Conservation (phyloP, 2,329 filamentous ascomycete species). For the Trichoderma sp. region DNA sequence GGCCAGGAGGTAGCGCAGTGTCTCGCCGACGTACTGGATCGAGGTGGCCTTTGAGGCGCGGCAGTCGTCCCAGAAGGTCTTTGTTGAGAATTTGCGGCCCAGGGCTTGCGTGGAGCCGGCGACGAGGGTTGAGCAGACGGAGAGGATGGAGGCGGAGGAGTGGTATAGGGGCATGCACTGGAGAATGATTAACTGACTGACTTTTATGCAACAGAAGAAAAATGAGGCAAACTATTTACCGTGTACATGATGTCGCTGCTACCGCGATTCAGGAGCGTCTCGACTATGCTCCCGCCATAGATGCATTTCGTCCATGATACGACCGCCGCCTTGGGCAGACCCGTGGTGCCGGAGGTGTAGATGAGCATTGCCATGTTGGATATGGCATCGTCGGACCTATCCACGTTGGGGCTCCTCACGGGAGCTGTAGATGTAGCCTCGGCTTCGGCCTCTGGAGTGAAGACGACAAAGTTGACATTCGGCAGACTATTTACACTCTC, state of each 20-base stretch:
- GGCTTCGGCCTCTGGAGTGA: constrained; percentile 61
- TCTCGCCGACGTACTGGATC: constrained; percentile 89
- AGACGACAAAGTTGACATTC: constrained; percentile 61
- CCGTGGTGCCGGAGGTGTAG: constrained; percentile 85
- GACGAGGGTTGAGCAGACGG: constrained; percentile 63
- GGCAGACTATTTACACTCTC: constrained; percentile 56
- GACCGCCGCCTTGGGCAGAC: constrained; percentile 78
- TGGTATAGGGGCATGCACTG: constrained; percentile 90
- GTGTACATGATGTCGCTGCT: constrained; percentile 74
- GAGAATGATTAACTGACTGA: background rate
- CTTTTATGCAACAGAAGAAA: background rate
- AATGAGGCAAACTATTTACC: constrained; percentile 47
- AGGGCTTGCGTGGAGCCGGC: constrained; percentile 69
- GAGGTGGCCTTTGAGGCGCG: constrained; percentile 71
- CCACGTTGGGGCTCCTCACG: constrained; percentile 61
- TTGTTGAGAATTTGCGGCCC: constrained; percentile 77
- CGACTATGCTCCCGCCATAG: constrained; percentile 46
- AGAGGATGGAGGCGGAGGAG: constrained; percentile 74
- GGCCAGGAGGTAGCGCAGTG: constrained; percentile 78
- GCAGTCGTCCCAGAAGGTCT: constrained; percentile 76
- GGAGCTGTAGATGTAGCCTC: constrained; percentile 57
- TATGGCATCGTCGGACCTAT: constrained; percentile 54
- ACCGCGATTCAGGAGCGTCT: constrained; percentile 59
- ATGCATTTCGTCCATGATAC: constrained; percentile 72
- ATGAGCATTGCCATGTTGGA: constrained; percentile 73